Evolutionary conservation across 2,329 filamentous ascomycete genomes (phyloP).

Genomic region (Aspergillus candidus): DNA sequence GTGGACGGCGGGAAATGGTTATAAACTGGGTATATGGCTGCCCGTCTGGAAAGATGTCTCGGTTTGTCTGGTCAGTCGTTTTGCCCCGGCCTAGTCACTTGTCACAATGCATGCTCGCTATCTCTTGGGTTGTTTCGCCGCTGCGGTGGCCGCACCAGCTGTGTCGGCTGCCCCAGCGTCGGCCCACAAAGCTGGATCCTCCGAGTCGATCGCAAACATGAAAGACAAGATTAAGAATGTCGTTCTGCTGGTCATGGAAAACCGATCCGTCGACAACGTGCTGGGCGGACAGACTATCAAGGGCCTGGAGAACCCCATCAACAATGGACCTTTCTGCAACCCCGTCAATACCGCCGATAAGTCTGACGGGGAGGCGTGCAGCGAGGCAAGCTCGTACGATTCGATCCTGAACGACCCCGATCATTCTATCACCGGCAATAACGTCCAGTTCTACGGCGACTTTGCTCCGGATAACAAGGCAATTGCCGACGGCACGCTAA

Average conservation of each 20-base stretch:
- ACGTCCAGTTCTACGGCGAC: conserved; percentile 40
- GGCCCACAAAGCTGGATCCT: conserved; percentile 9
- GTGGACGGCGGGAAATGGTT: too few species aligned
- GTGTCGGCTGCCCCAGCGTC: conserved; percentile 8
- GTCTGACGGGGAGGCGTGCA: conserved; percentile 26
- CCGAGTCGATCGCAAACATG: conserved; percentile 19
- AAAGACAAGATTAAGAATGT: conserved; percentile 35
- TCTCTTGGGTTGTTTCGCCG: too few species aligned
- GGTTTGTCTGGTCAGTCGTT: too few species aligned
- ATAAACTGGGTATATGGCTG: too few species aligned
- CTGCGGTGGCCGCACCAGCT: conserved; percentile 6
- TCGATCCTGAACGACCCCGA: conserved; percentile 39
- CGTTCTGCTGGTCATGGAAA: conserved; percentile 37
- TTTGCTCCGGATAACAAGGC: conserved; percentile 35
- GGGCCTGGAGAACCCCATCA: conserved; percentile 39
- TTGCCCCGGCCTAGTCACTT: too few species aligned
- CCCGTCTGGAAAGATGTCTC: too few species aligned
- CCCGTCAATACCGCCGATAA: conserved; percentile 32
- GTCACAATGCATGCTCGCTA: too few species aligned
- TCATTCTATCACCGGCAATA: conserved; percentile 40
- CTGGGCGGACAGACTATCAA: conserved; percentile 36
- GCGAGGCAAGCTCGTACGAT: conserved; percentile 34
- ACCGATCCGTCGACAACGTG: conserved; percentile 43
- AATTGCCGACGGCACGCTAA: conserved; percentile 29
- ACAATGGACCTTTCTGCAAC: conserved; percentile 41